A percentile compares a stretch with the other conserved stretches of the same genome.
These are phyloP conservation scores for Microbotryum silenes-acaulis DNA, from an alignment of 1,284 basidiomycete genomes.

Conservation along the genomic window DNA sequence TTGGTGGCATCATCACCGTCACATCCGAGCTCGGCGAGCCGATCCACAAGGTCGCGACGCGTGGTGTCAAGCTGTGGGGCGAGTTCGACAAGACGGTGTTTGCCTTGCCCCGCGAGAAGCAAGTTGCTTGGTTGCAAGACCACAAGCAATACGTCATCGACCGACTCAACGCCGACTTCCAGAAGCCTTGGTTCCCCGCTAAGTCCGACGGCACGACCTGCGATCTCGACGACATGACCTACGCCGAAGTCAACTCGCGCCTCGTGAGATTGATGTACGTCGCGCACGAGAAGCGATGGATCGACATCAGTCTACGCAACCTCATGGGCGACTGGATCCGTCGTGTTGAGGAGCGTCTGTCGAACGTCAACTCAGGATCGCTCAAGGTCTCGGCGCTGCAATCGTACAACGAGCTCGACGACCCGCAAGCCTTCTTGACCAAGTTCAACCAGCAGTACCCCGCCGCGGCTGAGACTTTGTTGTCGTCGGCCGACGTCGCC, in stretches of 20 bases:
- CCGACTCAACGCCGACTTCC: constrained; percentile 90
- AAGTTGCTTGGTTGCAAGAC: constrained; percentile 74
- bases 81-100: constrained; percentile 97
- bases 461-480: constrained; percentile 70
- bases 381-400: constrained; percentile 81
- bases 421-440: constrained; percentile 68
- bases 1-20: constrained; percentile 92
- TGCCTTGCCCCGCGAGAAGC: constrained; percentile 90
- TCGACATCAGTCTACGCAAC: constrained; percentile 88
- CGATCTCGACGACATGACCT: constrained; percentile 93
- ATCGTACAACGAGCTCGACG: constrained; percentile 74
- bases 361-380: constrained; percentile 71
- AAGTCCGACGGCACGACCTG: constrained; percentile 81
- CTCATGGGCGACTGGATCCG: constrained; percentile 94
- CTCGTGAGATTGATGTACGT: constrained; percentile 93
- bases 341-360: constrained; percentile 92
- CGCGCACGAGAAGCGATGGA: constrained; percentile 82
- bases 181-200: constrained; percentile 74
- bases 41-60: constrained; percentile 96
- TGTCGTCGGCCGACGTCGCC: constrained; percentile 90
- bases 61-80: constrained; percentile 94
- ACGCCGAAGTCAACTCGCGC: constrained; percentile 87
- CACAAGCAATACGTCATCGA: constrained; percentile 82
- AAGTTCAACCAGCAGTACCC: constrained; percentile 77
- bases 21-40: constrained; percentile 96